A percentile compares a stretch with the other conserved stretches of the same genome.
Conservation (phyloP, 2,329 filamentous ascomycete genomes). For the Verticillium albo-atrum region DNA sequence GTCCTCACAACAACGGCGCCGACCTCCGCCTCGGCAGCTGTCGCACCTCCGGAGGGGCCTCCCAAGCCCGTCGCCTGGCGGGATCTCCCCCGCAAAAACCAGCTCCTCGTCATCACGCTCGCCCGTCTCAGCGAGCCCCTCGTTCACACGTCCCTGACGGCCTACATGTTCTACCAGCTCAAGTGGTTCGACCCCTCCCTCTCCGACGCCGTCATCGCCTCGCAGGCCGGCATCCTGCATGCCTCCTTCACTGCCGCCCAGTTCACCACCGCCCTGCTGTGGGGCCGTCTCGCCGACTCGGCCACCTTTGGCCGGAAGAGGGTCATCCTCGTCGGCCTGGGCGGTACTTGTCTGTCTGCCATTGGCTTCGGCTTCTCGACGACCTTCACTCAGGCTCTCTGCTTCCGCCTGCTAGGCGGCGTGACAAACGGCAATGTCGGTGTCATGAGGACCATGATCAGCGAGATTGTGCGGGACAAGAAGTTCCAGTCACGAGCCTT, state of each 20-base stretch:
- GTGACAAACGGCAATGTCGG: constrained; percentile 45
- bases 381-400: constrained; percentile 58
- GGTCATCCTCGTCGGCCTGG: constrained; percentile 71
- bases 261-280: constrained; percentile 76
- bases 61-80: constrained; percentile 46
- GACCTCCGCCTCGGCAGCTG: not conserved
- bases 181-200: constrained; percentile 61
- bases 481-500: constrained; percentile 44
- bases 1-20: not conserved
- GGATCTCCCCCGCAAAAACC: constrained; percentile 70
- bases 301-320: constrained; percentile 67
- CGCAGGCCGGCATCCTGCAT: constrained; percentile 72
- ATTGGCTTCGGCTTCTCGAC: constrained; percentile 69
- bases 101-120: constrained; percentile 72
- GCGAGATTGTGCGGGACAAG: constrained; percentile 43
- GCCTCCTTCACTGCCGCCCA: constrained; percentile 79
- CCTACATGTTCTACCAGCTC: constrained; percentile 89
- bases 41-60: constrained; percentile 1
- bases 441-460: constrained; percentile 62
- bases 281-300: constrained; percentile 67
- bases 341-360: constrained; percentile 61
- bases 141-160: constrained; percentile 68
- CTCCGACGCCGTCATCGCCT: constrained; percentile 62
- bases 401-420: constrained; percentile 64
- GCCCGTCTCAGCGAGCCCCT: constrained; percentile 78